phyloP scores from a whole-genome alignment of 2,329 filamentous ascomycete species.

The Diaporthe ilicicola region DNA sequence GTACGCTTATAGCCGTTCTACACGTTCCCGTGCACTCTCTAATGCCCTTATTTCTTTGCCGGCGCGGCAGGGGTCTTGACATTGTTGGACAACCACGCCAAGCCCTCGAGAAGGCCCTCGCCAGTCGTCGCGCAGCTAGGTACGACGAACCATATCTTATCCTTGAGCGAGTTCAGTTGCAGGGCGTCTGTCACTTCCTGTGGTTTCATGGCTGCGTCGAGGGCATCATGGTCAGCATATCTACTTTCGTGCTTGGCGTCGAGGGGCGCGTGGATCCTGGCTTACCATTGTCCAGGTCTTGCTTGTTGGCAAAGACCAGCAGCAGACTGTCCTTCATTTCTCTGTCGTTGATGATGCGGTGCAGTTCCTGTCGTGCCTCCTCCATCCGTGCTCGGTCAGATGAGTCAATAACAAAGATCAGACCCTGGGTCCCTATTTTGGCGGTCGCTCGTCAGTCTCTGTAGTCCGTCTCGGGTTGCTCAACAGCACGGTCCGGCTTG shows the following conservation, averaged over 20 bases:
- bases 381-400: slow-evolving; percentile 91
- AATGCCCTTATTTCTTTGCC: slow-evolving; percentile 58
- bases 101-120: slow-evolving; percentile 81
- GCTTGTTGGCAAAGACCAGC: slow-evolving; percentile 98
- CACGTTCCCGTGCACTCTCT: background rate
- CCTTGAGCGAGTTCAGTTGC: slow-evolving; percentile 79
- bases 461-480: background rate
- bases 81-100: slow-evolving; percentile 86
- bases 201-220: slow-evolving; percentile 75
- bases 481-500: background rate
- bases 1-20: background rate
- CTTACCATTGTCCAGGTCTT: slow-evolving; percentile 86
- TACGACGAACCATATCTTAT: slow-evolving; percentile 86
- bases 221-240: slow-evolving; percentile 14
- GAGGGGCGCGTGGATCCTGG: slow-evolving; percentile 30
- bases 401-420: slow-evolving; percentile 98
- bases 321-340: slow-evolving; percentile 97
- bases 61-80: slow-evolving; percentile 72
- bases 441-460: slow-evolving; percentile 19
- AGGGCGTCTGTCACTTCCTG: slow-evolving; percentile 82
- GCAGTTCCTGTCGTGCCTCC: slow-evolving; percentile 90
- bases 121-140: slow-evolving; percentile 84
- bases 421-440: slow-evolving; percentile 83
- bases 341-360: slow-evolving; percentile 96
- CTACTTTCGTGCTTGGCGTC: background rate